phyloP scores from a whole-genome alignment of 108 stramenopile species.

The Cyclotella baltica region DNA sequence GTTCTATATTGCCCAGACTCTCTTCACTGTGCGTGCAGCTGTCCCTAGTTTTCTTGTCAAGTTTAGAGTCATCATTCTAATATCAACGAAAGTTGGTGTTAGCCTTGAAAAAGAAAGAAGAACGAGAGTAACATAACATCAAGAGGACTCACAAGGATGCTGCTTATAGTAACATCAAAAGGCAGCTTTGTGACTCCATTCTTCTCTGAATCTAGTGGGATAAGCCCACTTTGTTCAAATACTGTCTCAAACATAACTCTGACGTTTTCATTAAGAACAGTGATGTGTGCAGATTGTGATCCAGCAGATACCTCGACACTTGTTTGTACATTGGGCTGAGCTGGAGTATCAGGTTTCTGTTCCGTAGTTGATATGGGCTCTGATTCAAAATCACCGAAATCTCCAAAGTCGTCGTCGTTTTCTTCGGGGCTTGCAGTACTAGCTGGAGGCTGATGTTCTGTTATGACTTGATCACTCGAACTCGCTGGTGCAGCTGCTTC shows the following conservation, averaged over 20 bases:
- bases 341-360: slow-evolving; percentile 6
- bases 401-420: not conserved
- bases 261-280: slow-evolving; percentile 32
- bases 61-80: not conserved
- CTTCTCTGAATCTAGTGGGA: not conserved
- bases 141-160: slow-evolving; percentile 34
- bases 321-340: too few relatives aligned
- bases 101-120: not conserved
- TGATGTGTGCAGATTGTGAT: not conserved
- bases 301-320: not conserved
- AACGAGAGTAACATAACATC: not conserved
- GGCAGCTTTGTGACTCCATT: slow-evolving; percentile 23
- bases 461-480: not conserved
- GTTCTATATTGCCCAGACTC: slow-evolving; percentile 24
- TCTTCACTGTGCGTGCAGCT: slow-evolving; percentile 26
- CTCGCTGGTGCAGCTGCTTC: not conserved
- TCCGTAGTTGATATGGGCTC: not conserved
- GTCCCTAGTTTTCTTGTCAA: slow-evolving; percentile 8
- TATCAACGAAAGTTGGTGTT: not conserved
- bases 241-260: slow-evolving; percentile 47
- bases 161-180: slow-evolving; percentile 39
- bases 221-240: slow-evolving; percentile 20
- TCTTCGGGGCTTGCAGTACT: not conserved
- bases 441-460: not conserved
- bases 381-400: slow-evolving; percentile 26